phyloP scores from a whole-genome alignment of 352 stramenopile species.

The Elongisporangium prolatum region DNA sequence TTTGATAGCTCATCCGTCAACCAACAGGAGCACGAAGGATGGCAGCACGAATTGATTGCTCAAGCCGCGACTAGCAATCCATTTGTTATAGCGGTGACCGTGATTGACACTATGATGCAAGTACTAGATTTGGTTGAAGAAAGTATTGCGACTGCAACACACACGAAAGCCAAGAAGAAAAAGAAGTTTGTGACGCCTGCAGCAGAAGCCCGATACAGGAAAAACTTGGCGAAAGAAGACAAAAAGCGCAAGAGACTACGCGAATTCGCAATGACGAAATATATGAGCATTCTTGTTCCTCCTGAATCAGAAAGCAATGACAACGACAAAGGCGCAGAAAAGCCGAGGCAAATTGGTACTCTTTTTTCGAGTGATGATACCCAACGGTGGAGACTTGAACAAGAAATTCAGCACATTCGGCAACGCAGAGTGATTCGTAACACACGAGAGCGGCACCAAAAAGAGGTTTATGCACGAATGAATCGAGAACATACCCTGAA shows the following conservation, averaged over 20 bases:
- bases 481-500: constrained; percentile 44
- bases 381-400: constrained; percentile 33
- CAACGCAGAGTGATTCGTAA: constrained; percentile 33
- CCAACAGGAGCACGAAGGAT: not conserved
- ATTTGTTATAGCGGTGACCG: constrained; percentile 38
- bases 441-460: constrained; percentile 28
- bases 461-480: constrained; percentile 32
- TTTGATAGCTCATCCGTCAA: not conserved
- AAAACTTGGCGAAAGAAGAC: constrained; percentile 31
- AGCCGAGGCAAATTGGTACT: constrained; percentile 23
- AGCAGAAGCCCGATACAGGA: constrained; percentile 39
- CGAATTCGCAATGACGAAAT: constrained; percentile 22
- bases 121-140: constrained; percentile 34
- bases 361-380: constrained; percentile 55
- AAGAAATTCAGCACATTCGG: constrained; percentile 33
- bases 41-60: not conserved
- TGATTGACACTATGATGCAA: constrained; percentile 37
- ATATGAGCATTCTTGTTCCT: constrained; percentile 38
- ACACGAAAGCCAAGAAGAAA: constrained; percentile 19
- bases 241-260: constrained; percentile 39
- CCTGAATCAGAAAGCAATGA: not conserved
- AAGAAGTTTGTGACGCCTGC: constrained; percentile 46
- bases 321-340: constrained; percentile 3
- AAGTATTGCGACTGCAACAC: not conserved
- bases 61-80: not conserved